Evolutionary conservation across 2,329 filamentous ascomycete species (phyloP), one percentile per base, ranked within the genome.

Genomic region (Xylaria sp.): DNA sequence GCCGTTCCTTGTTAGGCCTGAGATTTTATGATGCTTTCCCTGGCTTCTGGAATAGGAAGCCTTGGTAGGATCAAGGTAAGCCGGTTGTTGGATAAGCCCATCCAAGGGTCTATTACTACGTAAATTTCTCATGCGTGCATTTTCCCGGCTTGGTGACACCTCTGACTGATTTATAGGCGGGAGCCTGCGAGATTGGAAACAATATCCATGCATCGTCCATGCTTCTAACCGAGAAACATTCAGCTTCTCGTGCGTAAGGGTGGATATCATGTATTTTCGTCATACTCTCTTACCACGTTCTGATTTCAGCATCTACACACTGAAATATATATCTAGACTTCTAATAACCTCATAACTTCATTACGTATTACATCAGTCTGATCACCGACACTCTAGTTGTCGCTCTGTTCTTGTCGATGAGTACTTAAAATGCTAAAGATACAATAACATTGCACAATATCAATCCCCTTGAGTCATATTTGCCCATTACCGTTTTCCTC

Each of bases 331-430:
- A n/a, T 44, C 1, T 4, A 18, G 40, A 44, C 5, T 44, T 4
- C n/a, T 44, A 16, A 44, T n/a, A 44, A 6, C 18, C 40, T 61
- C 60, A 68, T 55, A 55, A 42, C 42, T 40, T 58, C 27, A 53
- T 58, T 40, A 58, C 48, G 54, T 44, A 63, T 40, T 42, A 50
- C 25, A 50, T 47, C 32, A 35, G 42, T 25, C 21, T 23, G 27
- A 51, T 16, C 1, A 12, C 3, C 32, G 32, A 35, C 10, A 35
- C 32, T 35, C 32, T 10, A 16, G 10, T 27, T 25, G 29, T 18
- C 8, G n/a, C 10, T 40, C 47, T 40, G 23, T n/a, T 44, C 3
- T 32, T 35, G 5, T 21, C 37, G 10, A 23, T 9, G 47, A 13
- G 1, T 44, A n/a, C 40, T 44, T n/a, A 44, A 44, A n/a, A n/a